These are phyloP conservation scores for Gillenia trifoliata DNA, from an alignment of 306 rosid species.

Conservation along the genomic window DNA sequence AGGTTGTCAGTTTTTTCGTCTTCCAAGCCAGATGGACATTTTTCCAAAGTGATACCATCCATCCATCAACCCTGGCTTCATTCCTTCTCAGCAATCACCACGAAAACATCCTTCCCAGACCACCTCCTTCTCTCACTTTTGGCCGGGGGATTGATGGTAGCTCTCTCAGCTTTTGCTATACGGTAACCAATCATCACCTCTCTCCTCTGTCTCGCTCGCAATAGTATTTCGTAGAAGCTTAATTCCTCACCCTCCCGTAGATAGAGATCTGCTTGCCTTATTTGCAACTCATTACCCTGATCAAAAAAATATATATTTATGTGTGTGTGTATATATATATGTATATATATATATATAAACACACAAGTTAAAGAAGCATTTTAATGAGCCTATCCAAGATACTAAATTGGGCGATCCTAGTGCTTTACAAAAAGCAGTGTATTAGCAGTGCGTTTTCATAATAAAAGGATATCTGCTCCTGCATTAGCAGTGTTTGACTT, in stretches of 20 bases:
- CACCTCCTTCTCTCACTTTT: conserved; percentile 59
- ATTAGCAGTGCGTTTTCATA: not conserved
- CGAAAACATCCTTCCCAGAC: conserved; percentile 73
- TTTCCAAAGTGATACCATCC: no score
- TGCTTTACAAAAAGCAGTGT: not conserved
- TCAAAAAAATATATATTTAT: no score
- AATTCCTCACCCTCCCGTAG: conserved; percentile 67
- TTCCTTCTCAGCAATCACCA: conserved; percentile 79
- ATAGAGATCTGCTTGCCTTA: conserved; percentile 76
- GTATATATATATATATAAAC: no score
- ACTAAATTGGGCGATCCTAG: not conserved
- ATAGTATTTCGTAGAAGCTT: conserved; percentile 73
- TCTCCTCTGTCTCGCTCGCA: conserved; percentile 71
- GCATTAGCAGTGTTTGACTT: not conserved
- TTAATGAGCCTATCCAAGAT: not conserved
- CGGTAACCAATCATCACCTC: conserved; percentile 84
- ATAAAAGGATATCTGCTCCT: not conserved
- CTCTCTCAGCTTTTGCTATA: conserved; percentile 60
- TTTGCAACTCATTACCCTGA: conserved; percentile 90
- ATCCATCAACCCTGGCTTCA: conserved; percentile 14
- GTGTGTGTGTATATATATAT: no score
- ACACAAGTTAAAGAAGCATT: no score
- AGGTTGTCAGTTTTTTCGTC: no score
- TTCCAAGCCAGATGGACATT: no score
- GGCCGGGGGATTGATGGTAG: conserved; percentile 73